Conservation (phyloP, 176 grass and related monocot species). For the Aegilops tauschii region DNA sequence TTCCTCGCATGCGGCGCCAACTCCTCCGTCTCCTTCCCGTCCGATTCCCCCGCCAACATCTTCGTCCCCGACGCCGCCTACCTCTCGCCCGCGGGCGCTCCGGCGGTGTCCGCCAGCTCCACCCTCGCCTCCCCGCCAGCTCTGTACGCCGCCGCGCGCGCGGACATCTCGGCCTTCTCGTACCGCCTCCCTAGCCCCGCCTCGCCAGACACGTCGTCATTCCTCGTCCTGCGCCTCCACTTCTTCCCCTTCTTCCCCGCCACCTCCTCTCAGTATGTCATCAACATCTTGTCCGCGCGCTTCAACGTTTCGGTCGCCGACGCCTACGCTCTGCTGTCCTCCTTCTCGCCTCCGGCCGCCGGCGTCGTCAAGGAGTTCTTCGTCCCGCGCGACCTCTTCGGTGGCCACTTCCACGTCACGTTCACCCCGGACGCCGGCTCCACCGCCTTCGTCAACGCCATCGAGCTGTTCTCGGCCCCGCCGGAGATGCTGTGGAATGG, state of each 20-base stretch:
- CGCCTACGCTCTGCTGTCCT: conserved; percentile 28
- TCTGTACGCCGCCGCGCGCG: conserved; percentile 56
- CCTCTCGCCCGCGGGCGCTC: neutral
- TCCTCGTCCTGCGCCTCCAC: conserved; percentile 73
- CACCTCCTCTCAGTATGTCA: neutral
- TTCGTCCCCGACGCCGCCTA: conserved; percentile 37
- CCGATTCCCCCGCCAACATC: conserved; percentile 12
- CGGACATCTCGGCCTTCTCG: conserved; percentile 15
- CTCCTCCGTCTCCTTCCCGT: conserved; percentile 17
- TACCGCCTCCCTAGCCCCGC: conserved; percentile 33
- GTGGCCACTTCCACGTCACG: conserved; percentile 7
- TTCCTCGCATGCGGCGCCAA: conserved; percentile 55
- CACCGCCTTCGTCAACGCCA: conserved; percentile 42
- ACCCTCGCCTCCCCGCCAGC: neutral
- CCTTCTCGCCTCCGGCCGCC: conserved; percentile 34
- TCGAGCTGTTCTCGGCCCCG: conserved; percentile 51
- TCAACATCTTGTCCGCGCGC: conserved; percentile 19
- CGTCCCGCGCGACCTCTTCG: neutral
- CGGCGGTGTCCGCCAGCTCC: neutral
- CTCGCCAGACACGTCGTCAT: neutral
- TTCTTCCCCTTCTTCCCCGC: conserved; percentile 47
- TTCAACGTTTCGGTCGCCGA: conserved; percentile 44
- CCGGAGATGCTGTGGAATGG: conserved; percentile 15
- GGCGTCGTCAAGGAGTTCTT: conserved; percentile 69
- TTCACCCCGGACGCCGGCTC: conserved; percentile 24